Base-by-base conservation (phyloP, 1,284 basidiomycete species). In the Anthracocystis setariae region DNA sequence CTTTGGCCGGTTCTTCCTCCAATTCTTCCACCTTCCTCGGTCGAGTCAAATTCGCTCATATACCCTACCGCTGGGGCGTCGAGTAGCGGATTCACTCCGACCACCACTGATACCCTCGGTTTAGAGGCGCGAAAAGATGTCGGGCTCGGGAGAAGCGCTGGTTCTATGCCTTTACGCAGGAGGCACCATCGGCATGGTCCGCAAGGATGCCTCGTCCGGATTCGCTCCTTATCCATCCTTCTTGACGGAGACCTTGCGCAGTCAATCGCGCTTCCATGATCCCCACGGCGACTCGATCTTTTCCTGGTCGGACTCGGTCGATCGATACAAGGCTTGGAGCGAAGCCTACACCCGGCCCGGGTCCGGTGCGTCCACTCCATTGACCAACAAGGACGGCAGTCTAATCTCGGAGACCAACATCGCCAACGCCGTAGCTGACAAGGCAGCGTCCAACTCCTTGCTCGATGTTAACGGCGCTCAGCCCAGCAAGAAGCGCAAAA, bases 191-290 rank as follows among this genome's bases (percentile, higher is more conserved):
- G 81, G 81, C 42, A 81, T 80, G 80, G 70, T 78, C 20, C 61
- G 49, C 58, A 68, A 76, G 29, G 87, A 89, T 67, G 81, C 78
- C 10, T 72, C 74, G 1, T 68, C 74, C 12, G 92, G 92, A 48
- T 94, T 93, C 81, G 90, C 91, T 13, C 91, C 92, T 12, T 92
- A 94, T 79, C 91, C 92, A 0, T 89, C 90, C 72, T 94, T 93
- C 83, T 85, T 95, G 68, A 80, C 76, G n/a, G 78, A 75, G 91
- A 84, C 92, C 88, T 87, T 94, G 40, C 86, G 88, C 72, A 89
- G 89, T 72, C 92, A 93, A 83, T 88, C 88, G 33, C 88, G 92
- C 12, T 93, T 93, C 76, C 91, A 94, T 82, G 92, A 93, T 77
- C 92, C 92, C 8, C 53, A 73, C 35, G 71, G 43, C 46, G 67